phyloP scores from a whole-genome alignment of 331 rosid genomes.

The Malus hybrid region DNA sequence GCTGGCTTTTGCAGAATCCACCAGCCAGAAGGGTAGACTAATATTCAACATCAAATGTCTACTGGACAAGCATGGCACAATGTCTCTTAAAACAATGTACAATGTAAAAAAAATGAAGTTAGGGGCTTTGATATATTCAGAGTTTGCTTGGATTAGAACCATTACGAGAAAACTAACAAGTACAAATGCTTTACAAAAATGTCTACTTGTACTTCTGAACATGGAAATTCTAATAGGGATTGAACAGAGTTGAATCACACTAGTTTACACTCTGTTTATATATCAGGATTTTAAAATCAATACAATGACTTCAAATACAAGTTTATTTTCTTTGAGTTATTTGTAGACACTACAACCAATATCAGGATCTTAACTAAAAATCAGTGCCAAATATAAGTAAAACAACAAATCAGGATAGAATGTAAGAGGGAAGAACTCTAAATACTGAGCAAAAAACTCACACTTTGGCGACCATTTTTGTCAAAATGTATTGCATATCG shows the following conservation, averaged over 20 bases:
- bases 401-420: neutral
- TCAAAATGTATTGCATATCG: slow-evolving; percentile 89
- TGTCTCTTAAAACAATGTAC: neutral
- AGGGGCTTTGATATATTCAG: neutral
- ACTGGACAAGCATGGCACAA: neutral
- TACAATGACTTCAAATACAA: neutral
- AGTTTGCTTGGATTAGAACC: neutral
- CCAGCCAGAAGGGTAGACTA: neutral
- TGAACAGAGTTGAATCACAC: neutral
- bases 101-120: neutral
- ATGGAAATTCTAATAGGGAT: neutral
- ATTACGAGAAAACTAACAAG: neutral
- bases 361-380: neutral
- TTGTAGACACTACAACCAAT: neutral
- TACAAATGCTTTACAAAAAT: neutral
- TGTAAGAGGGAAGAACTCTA: neutral
- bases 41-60: neutral
- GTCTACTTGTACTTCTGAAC: neutral
- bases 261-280: neutral
- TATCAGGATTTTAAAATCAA: neutral
- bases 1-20: neutral
- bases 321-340: neutral
- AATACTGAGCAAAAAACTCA: slow-evolving; percentile 9
- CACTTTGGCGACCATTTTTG: slow-evolving; percentile 78
- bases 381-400: neutral